A percentile compares a stretch with the other conserved stretches of the same genome.
phyloP scores from a whole-genome alignment of 805 yeast species.

The Metschnikowia koreensis region DNA sequence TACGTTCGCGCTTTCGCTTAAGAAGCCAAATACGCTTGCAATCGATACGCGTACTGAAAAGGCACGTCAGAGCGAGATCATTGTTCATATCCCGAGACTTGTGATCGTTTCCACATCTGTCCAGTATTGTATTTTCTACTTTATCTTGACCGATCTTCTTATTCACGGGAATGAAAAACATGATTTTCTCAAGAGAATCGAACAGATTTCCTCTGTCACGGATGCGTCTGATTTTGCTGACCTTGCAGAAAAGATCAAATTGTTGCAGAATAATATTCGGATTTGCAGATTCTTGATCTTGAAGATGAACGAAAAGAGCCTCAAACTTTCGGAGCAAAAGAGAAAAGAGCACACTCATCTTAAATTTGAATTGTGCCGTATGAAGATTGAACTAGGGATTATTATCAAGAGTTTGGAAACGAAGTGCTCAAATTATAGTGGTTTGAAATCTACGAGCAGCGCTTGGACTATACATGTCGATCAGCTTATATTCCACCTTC shows the following conservation, averaged over 20 bases:
- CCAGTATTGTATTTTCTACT: conserved; percentile 39
- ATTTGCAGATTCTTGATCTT: conserved; percentile 35
- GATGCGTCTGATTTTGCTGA: conserved; percentile 38
- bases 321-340: conserved; percentile 21
- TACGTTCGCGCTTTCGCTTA: conserved; percentile 43
- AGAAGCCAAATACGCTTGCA: conserved; percentile 52
- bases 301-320: conserved; percentile 36
- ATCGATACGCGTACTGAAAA: conserved; percentile 25
- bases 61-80: conserved; percentile 27
- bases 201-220: conserved; percentile 37
- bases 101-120: conserved; percentile 38
- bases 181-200: conserved; percentile 36
- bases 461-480: conserved; percentile 43
- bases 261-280: conserved; percentile 32
- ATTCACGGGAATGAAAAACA: conserved; percentile 29
- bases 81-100: conserved; percentile 35
- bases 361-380: conserved; percentile 34
- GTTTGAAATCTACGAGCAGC: conserved; percentile 9
- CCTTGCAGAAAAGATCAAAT: conserved; percentile 27
- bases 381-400: conserved; percentile 33
- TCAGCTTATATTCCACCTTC: conserved; percentile 67
- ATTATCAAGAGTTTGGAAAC: conserved; percentile 26
- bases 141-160: conserved; percentile 35
- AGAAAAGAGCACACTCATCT: conserved; percentile 21
- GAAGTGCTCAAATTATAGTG: conserved; percentile 10